Base-by-base conservation (phyloP, 345 rosid genomes). In the Cardamine chenopodiifolia region DNA sequence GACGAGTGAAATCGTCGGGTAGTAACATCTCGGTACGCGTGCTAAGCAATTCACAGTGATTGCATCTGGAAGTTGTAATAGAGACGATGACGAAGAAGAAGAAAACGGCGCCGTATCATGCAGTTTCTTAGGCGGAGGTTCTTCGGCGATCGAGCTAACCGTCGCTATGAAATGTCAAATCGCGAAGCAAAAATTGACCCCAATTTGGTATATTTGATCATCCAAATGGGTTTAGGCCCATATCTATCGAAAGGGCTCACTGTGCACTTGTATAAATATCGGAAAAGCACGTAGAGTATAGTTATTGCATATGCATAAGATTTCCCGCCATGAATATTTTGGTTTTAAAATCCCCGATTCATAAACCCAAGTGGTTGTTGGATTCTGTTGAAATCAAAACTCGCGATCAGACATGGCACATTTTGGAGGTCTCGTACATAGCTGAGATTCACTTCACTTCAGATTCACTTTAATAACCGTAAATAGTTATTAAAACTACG, bases 1-100 rank as follows among this genome's bases (percentile, higher is more conserved):
- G 26, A 73, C 77, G 48, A 73, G 37, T 31, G 77, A 72, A 25
- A 62, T 44, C 45, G 52, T 7, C 8, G 76, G 76, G 62, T 52
- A 29, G 70, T 52, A 62, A 55, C 64, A 44, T 73, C 71, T 45
- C 1, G 77, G 77, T 18, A 73, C 35, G 25, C 77, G 48, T n/a
- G 77, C 64, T 23, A 73, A 28, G 64, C 34, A 29, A 14, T 55
- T 73, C 1, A 32, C 1, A 44, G 5, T 7, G 47, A 73, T 11
- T 20, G 64, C 71, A 3, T 44, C 19, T 6, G 71, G 71, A 15
- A 73, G 35, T 22, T 10, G 26, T 10, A 44, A n/a, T 0, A 73
- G 15, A 23, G 2, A 20, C 0, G 55, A 64, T 3, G 55, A 45
- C 1, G 54, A 40, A 8, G 32, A 23, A 37, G 19, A 60, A 13